These are phyloP conservation scores for Tuber brumale DNA, from an alignment of 495 filamentous ascomycete genomes.

Conservation along the genomic window DNA sequence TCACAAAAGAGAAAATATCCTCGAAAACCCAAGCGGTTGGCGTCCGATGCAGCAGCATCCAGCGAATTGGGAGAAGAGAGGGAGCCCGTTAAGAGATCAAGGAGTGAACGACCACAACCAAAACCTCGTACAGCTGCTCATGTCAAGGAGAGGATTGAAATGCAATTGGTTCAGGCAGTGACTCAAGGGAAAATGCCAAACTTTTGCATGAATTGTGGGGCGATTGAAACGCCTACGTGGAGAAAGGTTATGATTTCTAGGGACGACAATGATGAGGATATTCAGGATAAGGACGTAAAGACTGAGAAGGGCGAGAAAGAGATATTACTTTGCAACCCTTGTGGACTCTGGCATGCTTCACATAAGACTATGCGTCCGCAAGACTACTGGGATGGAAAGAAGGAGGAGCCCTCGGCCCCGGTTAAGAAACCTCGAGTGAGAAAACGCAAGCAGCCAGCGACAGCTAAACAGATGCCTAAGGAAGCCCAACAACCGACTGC, in stretches of 20 bases:
- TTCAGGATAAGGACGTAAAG: constrained; percentile 58
- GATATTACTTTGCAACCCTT: constrained; percentile 85
- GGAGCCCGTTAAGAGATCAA: constrained; percentile 33
- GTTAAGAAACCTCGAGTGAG: constrained; percentile 45
- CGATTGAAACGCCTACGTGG: constrained; percentile 93
- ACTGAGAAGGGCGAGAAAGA: constrained; percentile 56
- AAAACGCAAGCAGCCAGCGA: constrained; percentile 45
- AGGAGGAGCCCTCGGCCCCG: constrained; percentile 46
- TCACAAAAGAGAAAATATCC: constrained; percentile 33
- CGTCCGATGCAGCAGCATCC: constrained; percentile 28
- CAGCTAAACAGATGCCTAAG: constrained; percentile 22
- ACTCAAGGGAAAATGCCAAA: constrained; percentile 63
- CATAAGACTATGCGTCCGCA: constrained; percentile 75
- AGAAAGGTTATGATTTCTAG: constrained; percentile 62
- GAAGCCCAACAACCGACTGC: background rate
- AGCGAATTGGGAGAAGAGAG: constrained; percentile 42
- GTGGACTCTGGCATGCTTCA: constrained; percentile 88
- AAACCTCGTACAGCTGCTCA: constrained; percentile 36
- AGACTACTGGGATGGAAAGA: constrained; percentile 71
- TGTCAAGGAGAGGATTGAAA: constrained; percentile 40
- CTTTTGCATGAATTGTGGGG: constrained; percentile 86
- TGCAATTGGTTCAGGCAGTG: constrained; percentile 37
- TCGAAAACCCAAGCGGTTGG: constrained; percentile 24
- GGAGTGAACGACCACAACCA: constrained; percentile 22
- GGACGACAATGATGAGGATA: constrained; percentile 50